Evolutionary conservation across 2,329 filamentous ascomycete genomes (phyloP), one percentile per base, ranked within the genome.

Genomic region (Epichloe coenophiala): DNA sequence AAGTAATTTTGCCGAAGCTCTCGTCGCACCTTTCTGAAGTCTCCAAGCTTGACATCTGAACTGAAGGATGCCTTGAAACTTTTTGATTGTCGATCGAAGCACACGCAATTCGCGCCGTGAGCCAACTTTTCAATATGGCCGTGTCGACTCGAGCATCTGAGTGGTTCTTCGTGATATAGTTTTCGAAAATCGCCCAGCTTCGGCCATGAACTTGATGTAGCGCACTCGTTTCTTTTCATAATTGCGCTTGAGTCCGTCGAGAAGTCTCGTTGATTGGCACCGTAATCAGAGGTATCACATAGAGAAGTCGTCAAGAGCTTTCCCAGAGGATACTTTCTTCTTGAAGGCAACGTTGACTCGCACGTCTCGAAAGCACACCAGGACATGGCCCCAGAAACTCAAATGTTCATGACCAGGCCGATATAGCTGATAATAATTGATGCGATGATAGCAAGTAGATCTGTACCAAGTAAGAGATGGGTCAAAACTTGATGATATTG

Each of bases 151-250:
- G 40, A 37, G 40, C 21, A 43, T 37, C 33, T 31, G 40, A 12
- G 33, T 17, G 21, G 12, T 19, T 33, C 11, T 23, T 40, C 36
- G 31, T 27, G 17, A 31, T 51, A 51, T 33, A 48, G 23, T 35
- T 41, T 47, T 33, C 46, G 45, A 15, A 53, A 51, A 33, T 53
- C 52, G 31, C 52, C 52, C n/a, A 53, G 43, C 52, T 47, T 51
- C 11, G 49, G 46, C 23, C 45, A 43, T 5, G 36, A 36, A 11
- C 41, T 17, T 33, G 40, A n/a, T 13, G 27, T 17, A 19, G 23
- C 23, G 12, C 23, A 13, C 27, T 36, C 12, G 19, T 13, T 4
- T 3, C 13, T 13, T 17, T 45, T n/a, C n/a, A 39, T 33, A 4
- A 35, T 21, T 23, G 11, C 40, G 17, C 41, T 45, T 13, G 8